phyloP scores from a whole-genome alignment of 192 early-diverging fungal genomes.

The Rhizophagus sp. region DNA sequence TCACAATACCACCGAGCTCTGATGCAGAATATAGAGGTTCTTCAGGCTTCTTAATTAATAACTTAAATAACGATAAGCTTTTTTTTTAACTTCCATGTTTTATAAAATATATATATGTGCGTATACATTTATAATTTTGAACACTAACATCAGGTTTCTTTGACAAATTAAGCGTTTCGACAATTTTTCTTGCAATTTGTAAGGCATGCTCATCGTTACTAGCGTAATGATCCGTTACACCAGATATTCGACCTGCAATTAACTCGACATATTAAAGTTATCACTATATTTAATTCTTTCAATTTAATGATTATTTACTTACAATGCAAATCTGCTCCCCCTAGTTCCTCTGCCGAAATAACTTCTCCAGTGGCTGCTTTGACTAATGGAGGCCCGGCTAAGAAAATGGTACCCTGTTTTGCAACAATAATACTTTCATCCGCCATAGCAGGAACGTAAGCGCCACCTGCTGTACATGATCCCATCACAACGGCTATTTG shows the following conservation, averaged over 20 bases:
- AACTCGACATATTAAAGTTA: background rate
- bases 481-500: constrained; percentile 98
- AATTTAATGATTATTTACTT: constrained; percentile 38
- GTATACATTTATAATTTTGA: background rate
- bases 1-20: constrained; percentile 95
- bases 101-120: constrained; percentile 15
- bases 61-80: background rate
- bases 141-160: constrained; percentile 61
- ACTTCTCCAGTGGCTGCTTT: constrained; percentile 96
- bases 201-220: constrained; percentile 87
- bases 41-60: constrained; percentile 51
- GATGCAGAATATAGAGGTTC: constrained; percentile 76
- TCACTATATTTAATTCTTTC: background rate
- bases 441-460: constrained; percentile 98
- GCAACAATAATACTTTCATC: constrained; percentile 96
- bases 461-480: constrained; percentile 95
- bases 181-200: constrained; percentile 75
- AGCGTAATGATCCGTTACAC: constrained; percentile 95
- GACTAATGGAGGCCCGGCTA: constrained; percentile 94
- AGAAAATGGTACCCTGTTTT: constrained; percentile 95
- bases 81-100: background rate
- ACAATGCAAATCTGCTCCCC: constrained; percentile 95
- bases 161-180: constrained; percentile 82
- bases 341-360: constrained; percentile 90
- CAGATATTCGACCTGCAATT: constrained; percentile 68